Conservation (phyloP, 129 eudicot genomes). For the Deinandra increscens region DNA sequence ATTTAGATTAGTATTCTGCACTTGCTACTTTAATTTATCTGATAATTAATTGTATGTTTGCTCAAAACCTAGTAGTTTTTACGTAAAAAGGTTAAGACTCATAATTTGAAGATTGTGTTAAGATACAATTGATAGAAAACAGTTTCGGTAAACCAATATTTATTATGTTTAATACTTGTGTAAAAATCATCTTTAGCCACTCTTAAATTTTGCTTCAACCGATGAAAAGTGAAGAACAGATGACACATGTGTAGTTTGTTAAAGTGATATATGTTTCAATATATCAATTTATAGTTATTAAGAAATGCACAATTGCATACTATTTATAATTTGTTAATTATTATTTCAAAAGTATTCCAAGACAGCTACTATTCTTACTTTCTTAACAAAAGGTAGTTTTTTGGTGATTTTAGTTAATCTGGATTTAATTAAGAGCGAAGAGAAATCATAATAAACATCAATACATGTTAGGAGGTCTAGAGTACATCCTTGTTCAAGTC, state of each 20-base stretch:
- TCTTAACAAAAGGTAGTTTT: too few relatives aligned
- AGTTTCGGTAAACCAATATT: too few relatives aligned
- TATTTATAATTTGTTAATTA: neutral
- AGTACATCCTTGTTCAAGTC: too few relatives aligned
- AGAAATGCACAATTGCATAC: neutral
- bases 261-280: neutral
- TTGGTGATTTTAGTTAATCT: too few relatives aligned
- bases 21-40: conserved; percentile 5
- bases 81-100: neutral
- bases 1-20: neutral
- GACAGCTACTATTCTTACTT: too few relatives aligned
- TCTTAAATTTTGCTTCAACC: neutral
- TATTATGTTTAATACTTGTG: conserved; percentile 10
- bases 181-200: neutral
- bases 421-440: too few relatives aligned
- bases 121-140: neutral
- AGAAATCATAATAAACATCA: too few relatives aligned
- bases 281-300: neutral
- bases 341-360: neutral
- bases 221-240: conserved; percentile 9
- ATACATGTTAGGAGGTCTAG: too few relatives aligned
- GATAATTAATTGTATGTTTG: neutral
- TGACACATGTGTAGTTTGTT: conserved; percentile 4
- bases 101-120: neutral
- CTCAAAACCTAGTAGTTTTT: neutral